Evolutionary conservation across 1,139 yeast species (phyloP), one percentile per base, ranked within the genome.

Genomic region (Lizanozyma gosingica): DNA sequence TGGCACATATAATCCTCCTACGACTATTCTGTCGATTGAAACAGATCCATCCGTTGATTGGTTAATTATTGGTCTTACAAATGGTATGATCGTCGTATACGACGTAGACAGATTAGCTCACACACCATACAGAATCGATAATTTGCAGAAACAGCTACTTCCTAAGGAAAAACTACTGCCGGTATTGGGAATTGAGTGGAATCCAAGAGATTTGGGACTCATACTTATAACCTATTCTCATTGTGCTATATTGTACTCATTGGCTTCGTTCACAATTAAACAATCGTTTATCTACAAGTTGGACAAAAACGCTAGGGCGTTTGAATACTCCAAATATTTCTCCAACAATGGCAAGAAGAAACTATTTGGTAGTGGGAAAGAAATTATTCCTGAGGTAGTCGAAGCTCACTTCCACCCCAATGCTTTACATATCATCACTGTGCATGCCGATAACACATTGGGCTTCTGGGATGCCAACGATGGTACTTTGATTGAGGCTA

Each of bases 401-500:
- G 78, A 77, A 40, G 81, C 96, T 0, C 67, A 78, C 35, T 92
- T 86, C 76, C 97, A 90, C 56, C 98, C 99, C 2, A 87, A 88
- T 56, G 97, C 97, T 0, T 71, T 87, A 37, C 95, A 90, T 56
- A 65, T 87, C 4, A 71, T 85, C 14, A 82, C 95, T 0, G 74
- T 79, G 1, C 94, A 90, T 55, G 77, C 65, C 15, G 97, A 90
- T 52, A 92, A 90, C 39, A 75, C 94, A 0, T 54, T 94, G 37
- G 95, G 78, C 3, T 92, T 92, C 53, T 94, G 97, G 97, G 98
- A 92, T 59, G 81, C 86, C 1, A 72, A 78, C 34, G 80, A 81
- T 35, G 95, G 94, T 0, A 76, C 76, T 14, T 61, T 81, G 37
- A 65, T 92, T 4, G 81, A 80, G 42, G 90, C 96, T 1, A 73